These are phyloP conservation scores for Malus hybrid DNA, from an alignment of 331 rosid genomes.

Conservation along the genomic window DNA sequence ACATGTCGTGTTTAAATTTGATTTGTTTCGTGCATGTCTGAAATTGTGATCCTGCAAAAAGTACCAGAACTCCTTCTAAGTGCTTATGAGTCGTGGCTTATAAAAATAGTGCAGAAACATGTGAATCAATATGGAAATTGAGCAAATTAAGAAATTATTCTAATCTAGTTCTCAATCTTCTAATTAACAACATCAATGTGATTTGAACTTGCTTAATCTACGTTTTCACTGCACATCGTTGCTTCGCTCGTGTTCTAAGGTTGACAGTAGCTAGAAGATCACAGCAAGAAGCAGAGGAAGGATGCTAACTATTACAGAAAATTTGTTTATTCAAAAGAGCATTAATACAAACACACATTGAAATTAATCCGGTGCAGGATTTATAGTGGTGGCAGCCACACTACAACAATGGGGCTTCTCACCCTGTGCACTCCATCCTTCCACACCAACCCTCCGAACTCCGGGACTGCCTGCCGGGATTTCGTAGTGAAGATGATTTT, in stretches of 20 bases:
- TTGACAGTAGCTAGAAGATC: not conserved
- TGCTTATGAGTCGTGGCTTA: no score
- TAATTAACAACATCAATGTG: no score
- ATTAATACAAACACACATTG: not conserved
- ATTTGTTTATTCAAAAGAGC: slow-evolving; percentile 20
- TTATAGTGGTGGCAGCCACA: slow-evolving; percentile 51
- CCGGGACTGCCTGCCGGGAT: slow-evolving; percentile 45
- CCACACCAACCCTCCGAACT: slow-evolving; percentile 86
- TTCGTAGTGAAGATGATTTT: slow-evolving; percentile 43
- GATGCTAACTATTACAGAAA: slow-evolving; percentile 9
- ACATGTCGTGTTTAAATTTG: no score
- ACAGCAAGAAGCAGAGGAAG: not conserved
- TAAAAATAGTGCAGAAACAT: no score
- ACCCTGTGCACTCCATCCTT: slow-evolving; percentile 80
- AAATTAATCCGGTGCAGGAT: not conserved
- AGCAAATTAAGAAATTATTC: not conserved
- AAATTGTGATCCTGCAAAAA: no score
- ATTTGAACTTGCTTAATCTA: no score
- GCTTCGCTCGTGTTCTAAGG: not conserved
- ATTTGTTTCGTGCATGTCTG: no score
- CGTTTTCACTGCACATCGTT: no score
- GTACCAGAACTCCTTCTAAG: no score
- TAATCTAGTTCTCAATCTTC: not conserved
- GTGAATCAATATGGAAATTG: no score
- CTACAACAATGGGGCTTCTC: slow-evolving; percentile 69